phyloP scores from a whole-genome alignment of 2,329 filamentous ascomycete species.

The Pseudocercospora cruenta region DNA sequence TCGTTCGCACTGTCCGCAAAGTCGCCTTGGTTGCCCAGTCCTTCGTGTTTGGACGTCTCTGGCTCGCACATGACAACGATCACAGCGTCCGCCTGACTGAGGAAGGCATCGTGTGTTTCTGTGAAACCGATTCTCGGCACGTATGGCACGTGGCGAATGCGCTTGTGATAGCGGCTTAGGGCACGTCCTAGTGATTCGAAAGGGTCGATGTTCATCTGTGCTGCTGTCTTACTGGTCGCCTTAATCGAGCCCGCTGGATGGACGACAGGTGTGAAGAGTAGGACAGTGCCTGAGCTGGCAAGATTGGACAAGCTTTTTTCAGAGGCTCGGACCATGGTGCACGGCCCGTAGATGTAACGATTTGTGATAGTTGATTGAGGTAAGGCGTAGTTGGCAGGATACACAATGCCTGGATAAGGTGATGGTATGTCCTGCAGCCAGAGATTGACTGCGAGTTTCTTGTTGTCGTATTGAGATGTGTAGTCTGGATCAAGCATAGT shows the following conservation, averaged over 20 bases:
- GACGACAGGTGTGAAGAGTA: slow-evolving; percentile 51
- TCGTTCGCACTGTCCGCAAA: slow-evolving; percentile 28
- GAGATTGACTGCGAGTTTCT: slow-evolving; percentile 11
- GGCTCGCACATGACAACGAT: slow-evolving; percentile 61
- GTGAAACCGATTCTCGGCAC: slow-evolving; percentile 66
- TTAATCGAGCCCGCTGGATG: slow-evolving; percentile 30
- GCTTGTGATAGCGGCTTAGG: slow-evolving; percentile 62
- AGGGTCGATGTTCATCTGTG: slow-evolving; percentile 59
- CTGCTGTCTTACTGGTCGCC: slow-evolving; percentile 48
- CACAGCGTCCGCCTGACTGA: slow-evolving; percentile 62
- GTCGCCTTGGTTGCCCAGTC: slow-evolving; percentile 27
- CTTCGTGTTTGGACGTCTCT: slow-evolving; percentile 41
- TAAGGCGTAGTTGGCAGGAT: slow-evolving; percentile 7
- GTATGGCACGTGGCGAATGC: slow-evolving; percentile 73
- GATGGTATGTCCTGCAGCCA: slow-evolving; percentile 19
- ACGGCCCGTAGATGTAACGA: slow-evolving; percentile 7
- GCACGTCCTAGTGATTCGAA: slow-evolving; percentile 72
- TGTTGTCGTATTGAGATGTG: slow-evolving; percentile 6
- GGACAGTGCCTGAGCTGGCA: slow-evolving; percentile 44
- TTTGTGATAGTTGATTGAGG: slow-evolving; percentile 9
- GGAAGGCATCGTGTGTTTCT: slow-evolving; percentile 64
- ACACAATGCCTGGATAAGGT: not conserved
- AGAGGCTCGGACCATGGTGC: slow-evolving; percentile 26
- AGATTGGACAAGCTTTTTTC: slow-evolving; percentile 32
- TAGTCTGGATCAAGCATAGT: slow-evolving; percentile 11